phyloP scores from a whole-genome alignment of 768 basidiomycete genomes.

The Psilocybe tampanensis region DNA sequence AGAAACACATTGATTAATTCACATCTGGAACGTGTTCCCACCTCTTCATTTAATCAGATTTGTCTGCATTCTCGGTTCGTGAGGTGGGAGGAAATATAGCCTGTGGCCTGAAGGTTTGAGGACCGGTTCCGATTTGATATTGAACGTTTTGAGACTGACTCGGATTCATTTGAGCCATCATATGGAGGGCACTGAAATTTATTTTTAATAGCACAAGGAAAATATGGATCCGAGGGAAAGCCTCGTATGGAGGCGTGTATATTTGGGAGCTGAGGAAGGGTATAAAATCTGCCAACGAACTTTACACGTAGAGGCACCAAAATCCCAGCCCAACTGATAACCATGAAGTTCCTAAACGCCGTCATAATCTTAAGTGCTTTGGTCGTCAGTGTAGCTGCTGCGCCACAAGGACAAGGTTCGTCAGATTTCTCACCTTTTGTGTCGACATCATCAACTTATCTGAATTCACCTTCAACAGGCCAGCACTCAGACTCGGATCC shows the following conservation, averaged over 20 bases:
- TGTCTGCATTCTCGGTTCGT: background rate
- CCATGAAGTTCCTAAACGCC: background rate
- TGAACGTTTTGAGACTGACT: background rate
- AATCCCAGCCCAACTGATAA: background rate
- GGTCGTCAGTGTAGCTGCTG: background rate
- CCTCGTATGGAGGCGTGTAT: background rate
- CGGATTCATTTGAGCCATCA: background rate
- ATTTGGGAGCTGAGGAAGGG: background rate
- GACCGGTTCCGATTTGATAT: background rate
- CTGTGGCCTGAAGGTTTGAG: too few relatives aligned
- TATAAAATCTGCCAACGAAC: background rate
- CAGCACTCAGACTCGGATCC: background rate
- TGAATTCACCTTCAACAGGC: background rate
- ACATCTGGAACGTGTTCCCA: background rate
- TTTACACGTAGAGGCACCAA: background rate
- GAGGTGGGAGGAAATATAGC: background rate
- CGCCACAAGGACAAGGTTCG: background rate
- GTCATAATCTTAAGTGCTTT: background rate
- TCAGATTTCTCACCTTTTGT: background rate
- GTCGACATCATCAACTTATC: background rate
- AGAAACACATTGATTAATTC: background rate
- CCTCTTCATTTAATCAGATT: background rate
- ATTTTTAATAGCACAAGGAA: background rate
- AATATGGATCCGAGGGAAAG: background rate
- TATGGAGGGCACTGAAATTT: background rate